Percentiles rank a stretch among this genome's conserved stretches.
Evolutionary conservation across 805 yeast genomes (phyloP).

Genomic region (Sugiyamaella americana): DNA sequence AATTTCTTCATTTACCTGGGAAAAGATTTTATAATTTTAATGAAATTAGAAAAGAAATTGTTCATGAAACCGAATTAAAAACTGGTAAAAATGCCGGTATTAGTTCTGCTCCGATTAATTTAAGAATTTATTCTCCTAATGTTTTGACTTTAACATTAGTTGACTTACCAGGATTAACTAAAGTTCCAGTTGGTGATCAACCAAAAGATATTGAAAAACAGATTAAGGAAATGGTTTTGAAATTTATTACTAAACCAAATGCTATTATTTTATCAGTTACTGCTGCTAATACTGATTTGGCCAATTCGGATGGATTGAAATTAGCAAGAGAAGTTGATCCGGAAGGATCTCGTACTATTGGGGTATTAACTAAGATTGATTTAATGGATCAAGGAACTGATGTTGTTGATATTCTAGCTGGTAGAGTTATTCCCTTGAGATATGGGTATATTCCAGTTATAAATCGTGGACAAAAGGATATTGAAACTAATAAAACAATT

Average conservation of each 20-base stretch:
- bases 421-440: constrained; percentile 90
- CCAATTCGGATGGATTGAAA: constrained; percentile 93
- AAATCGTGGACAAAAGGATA: constrained; percentile 95
- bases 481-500: constrained; percentile 80
- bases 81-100: constrained; percentile 75
- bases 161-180: constrained; percentile 95
- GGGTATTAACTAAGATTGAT: constrained; percentile 93
- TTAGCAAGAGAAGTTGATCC: constrained; percentile 98
- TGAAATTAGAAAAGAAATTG: constrained; percentile 85
- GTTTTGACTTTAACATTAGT: constrained; percentile 91
- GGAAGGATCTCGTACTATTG: constrained; percentile 90
- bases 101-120: constrained; percentile 84
- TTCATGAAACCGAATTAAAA: constrained; percentile 80
- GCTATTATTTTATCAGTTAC: constrained; percentile 92
- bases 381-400: constrained; percentile 98
- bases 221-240: constrained; percentile 87
- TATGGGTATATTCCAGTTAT: constrained; percentile 96
- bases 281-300: constrained; percentile 94
- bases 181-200: constrained; percentile 98
- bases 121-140: constrained; percentile 89
- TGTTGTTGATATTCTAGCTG: constrained; percentile 90
- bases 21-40: constrained; percentile 81
- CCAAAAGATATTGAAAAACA: constrained; percentile 95
- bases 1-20: constrained; percentile 86
- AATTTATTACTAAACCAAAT: constrained; percentile 90